These are phyloP conservation scores for Ogataea thermomethanolica DNA, from an alignment of 805 yeast genomes.

Conservation along the genomic window DNA sequence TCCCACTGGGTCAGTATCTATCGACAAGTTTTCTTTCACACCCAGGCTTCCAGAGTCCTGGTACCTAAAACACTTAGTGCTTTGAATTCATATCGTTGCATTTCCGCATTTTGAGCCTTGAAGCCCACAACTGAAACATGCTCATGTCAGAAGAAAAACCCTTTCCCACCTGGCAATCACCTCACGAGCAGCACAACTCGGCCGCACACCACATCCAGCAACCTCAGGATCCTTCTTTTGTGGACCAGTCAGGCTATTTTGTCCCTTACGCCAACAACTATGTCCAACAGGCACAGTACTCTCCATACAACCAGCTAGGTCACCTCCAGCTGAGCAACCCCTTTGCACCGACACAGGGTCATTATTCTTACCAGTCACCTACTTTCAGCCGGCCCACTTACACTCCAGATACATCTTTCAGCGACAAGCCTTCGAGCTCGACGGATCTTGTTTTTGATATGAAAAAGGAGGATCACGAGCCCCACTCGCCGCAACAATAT, in stretches of 20 bases:
- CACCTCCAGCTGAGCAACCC: conserved; percentile 5
- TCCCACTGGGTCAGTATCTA: too few relatives aligned
- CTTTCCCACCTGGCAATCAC: conserved; percentile 15
- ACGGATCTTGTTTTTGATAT: conserved; percentile 3
- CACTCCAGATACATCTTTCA: conserved; percentile 7
- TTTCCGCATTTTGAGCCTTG: conserved; percentile 3
- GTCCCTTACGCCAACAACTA: conserved; percentile 1
- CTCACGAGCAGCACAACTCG: conserved; percentile 10
- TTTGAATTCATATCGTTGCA: not conserved
- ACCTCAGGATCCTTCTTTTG: conserved; percentile 2
- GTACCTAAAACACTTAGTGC: too few relatives aligned
- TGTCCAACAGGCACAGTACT: conserved; percentile 6
- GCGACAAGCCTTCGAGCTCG: conserved; percentile 7
- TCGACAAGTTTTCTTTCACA: too few relatives aligned
- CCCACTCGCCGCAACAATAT: conserved; percentile 9
- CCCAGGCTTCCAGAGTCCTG: too few relatives aligned
- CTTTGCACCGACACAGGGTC: conserved; percentile 3
- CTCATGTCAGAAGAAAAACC: conserved; percentile 17
- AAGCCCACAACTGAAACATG: conserved; percentile 6
- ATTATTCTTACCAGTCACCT: conserved; percentile 7
- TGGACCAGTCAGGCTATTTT: conserved; percentile 5
- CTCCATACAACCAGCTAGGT: conserved; percentile 5
- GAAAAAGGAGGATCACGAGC: conserved; percentile 11
- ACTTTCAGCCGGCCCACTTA: conserved; percentile 5
- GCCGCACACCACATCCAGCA: conserved; percentile 7